Base-by-base conservation (phyloP, 352 stramenopile species). In the Pythium brassicae region DNA sequence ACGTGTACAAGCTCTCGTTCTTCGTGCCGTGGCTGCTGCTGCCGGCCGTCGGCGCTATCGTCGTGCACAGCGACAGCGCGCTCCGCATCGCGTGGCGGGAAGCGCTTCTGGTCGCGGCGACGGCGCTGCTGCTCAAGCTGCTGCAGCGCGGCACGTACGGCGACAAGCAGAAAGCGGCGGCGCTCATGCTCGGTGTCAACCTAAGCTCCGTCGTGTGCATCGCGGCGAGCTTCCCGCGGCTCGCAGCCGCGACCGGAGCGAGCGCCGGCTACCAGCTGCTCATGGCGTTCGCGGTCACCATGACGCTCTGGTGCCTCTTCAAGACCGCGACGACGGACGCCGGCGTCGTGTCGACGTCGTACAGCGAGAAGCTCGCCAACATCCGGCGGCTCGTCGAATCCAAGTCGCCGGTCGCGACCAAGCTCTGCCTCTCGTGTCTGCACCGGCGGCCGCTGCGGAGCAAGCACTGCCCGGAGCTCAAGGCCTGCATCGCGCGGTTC, bases 401-500 rank as follows among this genome's bases (percentile, higher is more conserved):
- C 47, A 92, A 92, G 66, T 69, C 81, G 26, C 76, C 72, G 12
- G 85, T 70, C 27, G 72, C 77, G 19, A 89, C 79, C 15, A 92
- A 92, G 42, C 66, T 92, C 32, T 92, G 83, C 40, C 76, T 89
- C 55, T 88, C 83, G 22, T 92, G 83, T 35, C 62, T 92, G 26
- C 83, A 92, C 60, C 83, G 82, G 20, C 76, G 83, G 2, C 83
- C 83, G 22, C 66, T 92, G 25, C 83, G 83, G 20, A 78, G 76
- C 45, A 92, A 92, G 55, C 83, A 92, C 62, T 89, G 81, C 46
- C 79, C 83, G 4, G 83, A 92, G 59, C 62, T 86, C 40, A 86
- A 88, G 57, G 72, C 70, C 22, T 94, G 84, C 65, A 84, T 94
- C 53, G 78, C 83, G 34, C 83, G 76, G 60, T 94, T 92, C 51